Evolutionary conservation across 192 early-diverging fungal species (phyloP).

Genomic region (Phlyctochytrium bullatum): DNA sequence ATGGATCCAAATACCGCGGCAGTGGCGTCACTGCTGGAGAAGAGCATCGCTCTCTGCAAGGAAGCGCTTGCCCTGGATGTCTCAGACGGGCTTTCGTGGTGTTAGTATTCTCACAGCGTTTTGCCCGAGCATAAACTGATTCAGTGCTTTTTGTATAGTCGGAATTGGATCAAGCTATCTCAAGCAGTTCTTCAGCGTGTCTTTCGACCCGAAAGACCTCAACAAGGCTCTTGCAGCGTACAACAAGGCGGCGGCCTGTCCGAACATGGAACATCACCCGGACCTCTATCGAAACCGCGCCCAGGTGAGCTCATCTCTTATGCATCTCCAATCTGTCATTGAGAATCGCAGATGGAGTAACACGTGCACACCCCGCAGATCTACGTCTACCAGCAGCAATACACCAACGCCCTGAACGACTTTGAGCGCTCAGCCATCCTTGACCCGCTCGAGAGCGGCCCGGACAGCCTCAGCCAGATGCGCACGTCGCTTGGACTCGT

Average conservation of each 20-base stretch:
- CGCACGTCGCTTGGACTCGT: not conserved
- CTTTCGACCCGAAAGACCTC: not conserved
- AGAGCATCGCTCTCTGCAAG: conserved; percentile 19
- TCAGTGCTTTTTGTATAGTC: not conserved
- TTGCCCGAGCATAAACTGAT: too few species aligned
- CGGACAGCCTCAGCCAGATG: not conserved
- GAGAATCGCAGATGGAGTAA: too few species aligned
- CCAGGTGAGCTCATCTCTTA: not conserved
- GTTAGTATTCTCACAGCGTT: conserved; percentile 7
- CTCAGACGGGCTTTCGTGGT: conserved; percentile 20
- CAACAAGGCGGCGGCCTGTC: not conserved
- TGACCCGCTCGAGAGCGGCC: conserved; percentile 17
- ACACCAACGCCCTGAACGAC: conserved; percentile 5
- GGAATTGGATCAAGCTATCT: not conserved
- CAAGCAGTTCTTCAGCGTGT: not conserved
- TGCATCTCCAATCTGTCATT: not conserved
- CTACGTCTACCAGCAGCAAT: conserved; percentile 11
- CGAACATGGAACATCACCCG: conserved; percentile 4
- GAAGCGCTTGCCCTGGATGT: conserved; percentile 16
- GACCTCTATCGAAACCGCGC: conserved; percentile 25
- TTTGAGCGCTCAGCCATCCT: conserved; percentile 9
- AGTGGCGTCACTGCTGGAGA: not conserved
- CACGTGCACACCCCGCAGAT: too few species aligned
- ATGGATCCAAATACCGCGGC: not conserved
- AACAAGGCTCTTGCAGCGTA: not conserved